Base-by-base conservation (phyloP, 805 yeast species). In the Millerozyma miso region DNA sequence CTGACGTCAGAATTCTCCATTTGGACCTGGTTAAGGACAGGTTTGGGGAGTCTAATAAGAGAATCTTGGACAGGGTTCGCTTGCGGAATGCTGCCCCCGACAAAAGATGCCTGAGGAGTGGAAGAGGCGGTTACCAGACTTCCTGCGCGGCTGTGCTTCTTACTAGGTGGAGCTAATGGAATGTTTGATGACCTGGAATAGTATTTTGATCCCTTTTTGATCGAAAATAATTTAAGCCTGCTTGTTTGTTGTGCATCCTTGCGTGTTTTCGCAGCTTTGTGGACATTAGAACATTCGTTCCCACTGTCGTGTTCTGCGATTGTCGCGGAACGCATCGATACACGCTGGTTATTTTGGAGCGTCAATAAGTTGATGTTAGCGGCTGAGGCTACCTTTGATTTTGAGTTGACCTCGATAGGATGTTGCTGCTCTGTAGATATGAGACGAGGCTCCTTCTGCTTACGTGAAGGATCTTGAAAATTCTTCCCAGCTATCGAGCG, bases 201-300 rank as follows among this genome's bases (percentile, higher is more conserved):
- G 52, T 56, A 65, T n/a, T 58, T 51, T 31, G 69, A 61, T 46
- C 56, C 55, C 40, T 60, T 60, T 49, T 65, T 69, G 44, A 70
- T 67, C 47, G 68, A 63, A 49, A 58, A 69, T 40, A 70, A 57
- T 44, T 60, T 63, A 49, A 70, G 56, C 45, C 52, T 56, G 38
- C 29, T 23, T 10, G 6, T 23, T 10, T 23, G 29, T 23, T 56
- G 54, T 3, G 17, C 31, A n/a, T 37, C 18, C 10, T 29, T 32
- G 37, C 19, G 34, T 35, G 37, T 38, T 17, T 19, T 20, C 12
- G 33, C 20, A 26, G 44, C 41, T 35, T 41, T 43, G 26, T 45
- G 36, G 38, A 16, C 39, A 20, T 49, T 46, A 31, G 44, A 23
- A 23, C 29, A 7, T 23, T 23, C 29, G 29, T 10, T 23, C 29